phyloP scores from a whole-genome alignment of 164 flowering plant species.

The Buxus sempervirens region DNA sequence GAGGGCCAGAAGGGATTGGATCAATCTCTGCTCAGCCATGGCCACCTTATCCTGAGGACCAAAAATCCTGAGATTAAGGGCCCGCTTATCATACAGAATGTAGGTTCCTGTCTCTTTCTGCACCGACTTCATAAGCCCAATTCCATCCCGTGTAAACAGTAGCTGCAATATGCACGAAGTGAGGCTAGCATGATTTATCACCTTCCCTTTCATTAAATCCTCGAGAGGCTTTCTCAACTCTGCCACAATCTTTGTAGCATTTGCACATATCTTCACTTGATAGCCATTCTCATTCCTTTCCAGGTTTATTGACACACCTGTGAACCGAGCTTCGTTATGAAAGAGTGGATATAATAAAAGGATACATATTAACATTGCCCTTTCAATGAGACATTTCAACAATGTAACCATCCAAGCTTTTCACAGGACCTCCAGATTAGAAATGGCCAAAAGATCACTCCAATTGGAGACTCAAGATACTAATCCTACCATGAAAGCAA shows the following conservation, averaged over 20 bases:
- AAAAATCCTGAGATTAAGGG: constrained; percentile 45
- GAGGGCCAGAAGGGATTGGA: constrained; percentile 46
- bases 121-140: constrained; percentile 45
- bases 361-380: too few species aligned
- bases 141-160: constrained; percentile 64
- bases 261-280: constrained; percentile 70
- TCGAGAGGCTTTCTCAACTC: constrained; percentile 79
- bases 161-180: constrained; percentile 54
- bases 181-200: constrained; percentile 47
- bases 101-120: constrained; percentile 63
- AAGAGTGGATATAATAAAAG: too few species aligned
- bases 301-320: constrained; percentile 56
- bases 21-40: constrained; percentile 47
- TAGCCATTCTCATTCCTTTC: constrained; percentile 63
- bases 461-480: too few species aligned
- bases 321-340: constrained; percentile 2
- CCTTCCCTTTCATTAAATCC: constrained; percentile 72
- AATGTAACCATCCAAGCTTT: too few species aligned
- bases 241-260: constrained; percentile 80
- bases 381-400: too few species aligned
- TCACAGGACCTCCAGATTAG: too few species aligned
- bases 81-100: constrained; percentile 62
- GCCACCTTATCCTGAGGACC: constrained; percentile 50
- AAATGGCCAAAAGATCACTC: too few species aligned
- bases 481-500: too few species aligned